These are phyloP conservation scores for Sarcodon sp. DNA, from an alignment of 768 basidiomycete genomes.

Conservation along the genomic window DNA sequence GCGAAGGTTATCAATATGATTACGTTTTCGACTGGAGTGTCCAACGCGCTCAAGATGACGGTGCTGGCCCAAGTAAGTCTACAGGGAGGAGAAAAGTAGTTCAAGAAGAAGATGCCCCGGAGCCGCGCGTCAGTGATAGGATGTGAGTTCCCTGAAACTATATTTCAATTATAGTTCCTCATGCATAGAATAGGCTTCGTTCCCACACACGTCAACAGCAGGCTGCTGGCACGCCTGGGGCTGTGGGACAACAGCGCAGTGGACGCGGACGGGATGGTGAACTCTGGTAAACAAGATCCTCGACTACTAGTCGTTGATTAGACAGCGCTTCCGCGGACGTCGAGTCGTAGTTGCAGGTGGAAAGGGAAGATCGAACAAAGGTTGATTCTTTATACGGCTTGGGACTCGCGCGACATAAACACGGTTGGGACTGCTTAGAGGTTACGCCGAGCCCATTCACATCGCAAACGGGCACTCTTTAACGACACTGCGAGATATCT, in stretches of 20 bases:
- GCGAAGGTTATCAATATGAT: conserved; percentile 98
- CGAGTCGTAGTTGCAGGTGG: background rate
- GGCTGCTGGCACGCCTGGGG: conserved; percentile 30
- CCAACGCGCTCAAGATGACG: conserved; percentile 64
- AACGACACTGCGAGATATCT: too few relatives aligned
- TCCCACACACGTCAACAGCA: conserved; percentile 82
- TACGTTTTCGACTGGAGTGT: conserved; percentile 99
- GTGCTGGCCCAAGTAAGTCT: conserved; percentile 47
- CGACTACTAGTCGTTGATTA: too few relatives aligned
- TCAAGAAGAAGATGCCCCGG: conserved; percentile 58
- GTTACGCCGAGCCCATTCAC: too few relatives aligned
- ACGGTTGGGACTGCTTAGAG: too few relatives aligned
- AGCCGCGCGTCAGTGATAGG: conserved; percentile 69
- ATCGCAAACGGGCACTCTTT: too few relatives aligned
- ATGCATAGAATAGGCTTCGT: conserved; percentile 47
- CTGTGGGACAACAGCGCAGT: conserved; percentile 30
- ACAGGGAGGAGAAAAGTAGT: conserved; percentile 67
- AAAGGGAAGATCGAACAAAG: too few relatives aligned
- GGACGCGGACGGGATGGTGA: conserved; percentile 30
- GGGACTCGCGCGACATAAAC: too few relatives aligned
- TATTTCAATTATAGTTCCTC: conserved; percentile 1
- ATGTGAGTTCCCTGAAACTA: conserved; percentile 41
- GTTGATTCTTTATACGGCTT: too few relatives aligned
- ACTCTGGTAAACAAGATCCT: conserved; percentile 25
- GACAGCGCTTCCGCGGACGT: background rate